A percentile compares a stretch with the other conserved stretches of the same genome.
phyloP scores from a whole-genome alignment of 23 red algal species.

The Gracilariopsis chorda region DNA sequence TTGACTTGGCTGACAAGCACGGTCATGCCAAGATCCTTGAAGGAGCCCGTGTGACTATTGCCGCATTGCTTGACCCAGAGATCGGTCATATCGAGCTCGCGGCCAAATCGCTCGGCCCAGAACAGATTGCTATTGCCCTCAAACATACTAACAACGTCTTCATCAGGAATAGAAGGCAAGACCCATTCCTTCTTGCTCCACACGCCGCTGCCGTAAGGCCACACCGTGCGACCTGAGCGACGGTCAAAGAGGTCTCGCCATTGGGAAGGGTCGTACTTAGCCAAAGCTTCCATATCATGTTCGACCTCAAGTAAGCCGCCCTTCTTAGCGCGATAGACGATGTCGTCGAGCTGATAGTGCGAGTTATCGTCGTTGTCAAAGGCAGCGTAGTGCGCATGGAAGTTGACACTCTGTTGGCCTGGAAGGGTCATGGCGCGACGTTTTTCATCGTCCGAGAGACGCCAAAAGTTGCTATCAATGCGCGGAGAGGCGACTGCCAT shows the following conservation, averaged over 20 bases:
- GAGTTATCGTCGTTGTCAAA: slow-evolving; percentile 76
- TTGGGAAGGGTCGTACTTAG: slow-evolving; percentile 58
- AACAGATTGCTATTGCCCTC: slow-evolving; percentile 99
- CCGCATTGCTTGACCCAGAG: slow-evolving; percentile 99
- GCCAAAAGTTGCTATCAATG: slow-evolving; percentile 62
- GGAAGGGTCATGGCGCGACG: slow-evolving; percentile 80
- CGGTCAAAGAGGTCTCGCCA: slow-evolving; percentile 98
- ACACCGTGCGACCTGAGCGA: slow-evolving; percentile 92
- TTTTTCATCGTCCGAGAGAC: slow-evolving; percentile 77
- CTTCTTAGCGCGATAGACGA: slow-evolving; percentile 84
- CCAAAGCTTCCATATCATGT: slow-evolving; percentile 97
- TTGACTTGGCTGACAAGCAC: slow-evolving; percentile 99
- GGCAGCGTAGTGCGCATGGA: slow-evolving; percentile 82
- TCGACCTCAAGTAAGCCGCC: slow-evolving; percentile 93
- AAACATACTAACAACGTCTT: slow-evolving; percentile 98
- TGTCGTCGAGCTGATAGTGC: slow-evolving; percentile 65
- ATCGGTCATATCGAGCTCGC: slow-evolving; percentile 95
- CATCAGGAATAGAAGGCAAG: slow-evolving; percentile 89
- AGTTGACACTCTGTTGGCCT: slow-evolving; percentile 3
- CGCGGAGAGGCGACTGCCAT: slow-evolving; percentile 49
- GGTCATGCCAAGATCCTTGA: slow-evolving; percentile 99
- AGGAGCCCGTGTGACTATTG: slow-evolving; percentile 96
- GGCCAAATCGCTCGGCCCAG: slow-evolving; percentile 99
- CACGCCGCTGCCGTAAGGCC: slow-evolving; percentile 96
- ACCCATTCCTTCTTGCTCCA: slow-evolving; percentile 99